Base-by-base conservation (phyloP, 2,329 filamentous ascomycete genomes). In the Monosporascus sp. region DNA sequence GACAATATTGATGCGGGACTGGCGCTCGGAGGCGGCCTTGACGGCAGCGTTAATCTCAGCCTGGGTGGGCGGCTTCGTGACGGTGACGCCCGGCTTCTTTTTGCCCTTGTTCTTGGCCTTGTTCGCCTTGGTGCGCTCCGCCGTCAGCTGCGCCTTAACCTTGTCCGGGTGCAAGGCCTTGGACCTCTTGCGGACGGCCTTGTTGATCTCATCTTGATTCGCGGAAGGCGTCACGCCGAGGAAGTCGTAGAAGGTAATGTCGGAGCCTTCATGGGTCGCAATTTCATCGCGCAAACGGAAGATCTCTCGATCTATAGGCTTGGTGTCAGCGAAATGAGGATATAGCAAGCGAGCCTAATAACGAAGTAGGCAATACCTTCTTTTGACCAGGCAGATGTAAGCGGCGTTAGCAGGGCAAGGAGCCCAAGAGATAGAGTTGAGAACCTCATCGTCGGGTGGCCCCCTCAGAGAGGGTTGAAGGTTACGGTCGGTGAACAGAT, bases 281-380 rank as follows among this genome's bases (percentile, higher is more conserved):
- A 99, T 82, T 70, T 97, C 94, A 74, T 97, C 91, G 67, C 87
- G 87, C 58, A 99, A 80, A 64, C 91, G 89, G 78, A 99, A 99
- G 76, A 99, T 97, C 75, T 99, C 94, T 69, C 95, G 91, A 74
- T 99, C 94, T 95, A 65, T 37, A 9, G 57, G 9, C 31, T 35
- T 35, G 31, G 11, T 35, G 11, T 35, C 31, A 35, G 31, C 14
- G 9, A 14, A 35, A 35, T 9, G 26, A 14, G 31, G 17, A 55
- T 38, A 7, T 11, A 44, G 8, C 7, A 48, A 20, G 38, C 44
- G 22, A 58, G 43, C 26, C 11, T 5, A 5, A 14, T 35, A 35
- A 14, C 9, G 5, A 35, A 35, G 9, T 35, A 14, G 11, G 31
- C 31, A 77, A 62, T 72, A 88, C 89, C 89, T 80, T 96, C 90